Base-by-base conservation (phyloP, 2,329 filamentous ascomycete genomes). In the Penicillium sp. region DNA sequence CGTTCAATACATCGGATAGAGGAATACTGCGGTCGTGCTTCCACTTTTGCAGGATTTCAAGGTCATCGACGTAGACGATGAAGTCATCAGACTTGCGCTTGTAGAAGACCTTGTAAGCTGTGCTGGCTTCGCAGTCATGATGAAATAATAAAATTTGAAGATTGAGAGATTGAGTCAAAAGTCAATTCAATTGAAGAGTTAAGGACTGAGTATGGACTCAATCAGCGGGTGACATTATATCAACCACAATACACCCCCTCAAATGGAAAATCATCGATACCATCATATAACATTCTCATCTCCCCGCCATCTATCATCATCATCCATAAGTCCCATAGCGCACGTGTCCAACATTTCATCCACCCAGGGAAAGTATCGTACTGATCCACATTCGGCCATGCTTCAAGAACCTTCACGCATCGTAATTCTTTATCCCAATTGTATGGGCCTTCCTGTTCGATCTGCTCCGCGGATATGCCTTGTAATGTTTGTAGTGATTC, bases 61-160 rank as follows among this genome's bases (percentile, higher is more conserved):
- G 46, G 54, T 71, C 70, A 22, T 73, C 68, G 14, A 73, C 66
- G 56, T 72, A 85, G 76, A 89, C 78, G 67, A 89, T 77, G 72
- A 87, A 90, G 77, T 89, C 85, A 56, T 89, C 86, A 50, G 79
- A 77, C 59, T 76, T 75, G 77, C 90, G 91, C 83, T 92, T 89
- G 86, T 85, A 92, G 84, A 93, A 88, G 77, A 96, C 83, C 81
- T 94, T 95, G 78, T 81, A 82, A 75, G 87, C 83, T 58, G 75
- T 73, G 62, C 83, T 82, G 78, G 90, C 88, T 79, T 87, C 89
- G 73, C 87, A 74, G 85, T 76, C 88, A 90, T 91, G 43, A 54
- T 76, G 67, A 50, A 42, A 23, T 31, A 15, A 26, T 41, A 18
- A 47, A 59, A 14, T 12, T 50, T 27, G 33, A 40, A 18, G 20